Base-by-base conservation (phyloP, 192 early-diverging fungal genomes). In the Mortierella hygrophila region DNA sequence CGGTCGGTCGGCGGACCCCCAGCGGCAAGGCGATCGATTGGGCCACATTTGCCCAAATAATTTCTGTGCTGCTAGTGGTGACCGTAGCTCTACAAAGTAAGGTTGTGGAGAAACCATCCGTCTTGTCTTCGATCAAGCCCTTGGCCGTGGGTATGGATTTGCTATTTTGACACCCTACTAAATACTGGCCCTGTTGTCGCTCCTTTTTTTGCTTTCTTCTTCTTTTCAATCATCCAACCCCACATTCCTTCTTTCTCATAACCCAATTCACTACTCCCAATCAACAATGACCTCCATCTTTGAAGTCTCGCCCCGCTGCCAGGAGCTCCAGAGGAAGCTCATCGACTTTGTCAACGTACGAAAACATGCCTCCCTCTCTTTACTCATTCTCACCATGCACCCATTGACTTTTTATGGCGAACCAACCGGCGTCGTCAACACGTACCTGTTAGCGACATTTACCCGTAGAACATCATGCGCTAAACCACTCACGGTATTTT, bases 291-390 rank as follows among this genome's bases (percentile, higher is more conserved):
- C 75, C 35, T 86, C 84, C 63, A 81, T 86, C 72, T 86, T 86
- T 81, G 74, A 94, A 76, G 78, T 93, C 60, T 93, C 93, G 29
- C 88, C 91, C 40, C 89, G 89, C 40, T 91, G 90, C 77, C 87
- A 88, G 63, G 89, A 93, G 32, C 78, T 93, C 46, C 92, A 93
- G 44, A 91, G 87, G 41, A 91, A 91, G 73, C 81, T 91, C 49
- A 88, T 90, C 54, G 89, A 91, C 72, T 93, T 93, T 80, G 93
- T 93, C 57, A 91, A 93, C 85, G 93, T 93, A 88, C 21, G 72
- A 41, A 69, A 47, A 5, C 0, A 70, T 1, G 23, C 75, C 57
- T 23, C 41, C 32, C 23, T 55, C n/a, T 70, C 13, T 37, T 72
- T 9, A 0, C n/a, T 38, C 49, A 26, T 38, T 68, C n/a, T 76